Base-by-base conservation (phyloP, 441 rosid species). In the Erodium texanum region DNA sequence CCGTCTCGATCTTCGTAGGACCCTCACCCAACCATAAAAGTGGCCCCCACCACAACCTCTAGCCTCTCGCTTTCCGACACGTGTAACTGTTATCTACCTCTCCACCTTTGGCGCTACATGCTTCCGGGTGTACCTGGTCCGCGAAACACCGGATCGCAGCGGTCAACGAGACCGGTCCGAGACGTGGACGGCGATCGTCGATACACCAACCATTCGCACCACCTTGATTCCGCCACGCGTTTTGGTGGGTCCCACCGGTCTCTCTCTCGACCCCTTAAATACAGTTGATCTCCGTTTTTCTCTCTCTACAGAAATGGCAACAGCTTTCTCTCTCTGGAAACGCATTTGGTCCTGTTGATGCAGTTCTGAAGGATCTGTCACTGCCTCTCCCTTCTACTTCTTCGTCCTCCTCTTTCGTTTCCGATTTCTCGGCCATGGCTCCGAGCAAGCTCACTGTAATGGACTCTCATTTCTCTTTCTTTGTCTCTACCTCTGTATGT, bases 361-460 rank as follows among this genome's bases (percentile, higher is more conserved):
- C 15, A 62, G 65, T 27, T 24, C 41, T 24, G 65, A 62, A 16
- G 65, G 65, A 62, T 62, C 65, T 62, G 38, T 24, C 65, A 66
- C 62, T 32, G 22, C 34, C n/a, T 59, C 64, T 66, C 29, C 29
- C 41, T 34, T 34, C 41, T 34, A 34, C 41, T 34, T 34, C 41
- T 34, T 34, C 41, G 6, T 34, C 41, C 1, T 6, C 41, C 41
- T 50, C 56, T 23, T 62, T 71, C 58, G 10, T 18, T 63, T 66
- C 77, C 68, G 11, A 54, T 63, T 72, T 19, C 73, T 59, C 29
- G 50, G 20, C 58, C 79, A 90, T 90, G 93, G 77, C 93, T 73
- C 83, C 87, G 54, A 66, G 72, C 84, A 77, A 83, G 82, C 74
- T 79, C 79, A 81, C 84, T 78, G 96, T 90, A 85, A 75, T 71